phyloP scores from a whole-genome alignment of 164 flowering plant species.

The Vitis vinifera region DNA sequence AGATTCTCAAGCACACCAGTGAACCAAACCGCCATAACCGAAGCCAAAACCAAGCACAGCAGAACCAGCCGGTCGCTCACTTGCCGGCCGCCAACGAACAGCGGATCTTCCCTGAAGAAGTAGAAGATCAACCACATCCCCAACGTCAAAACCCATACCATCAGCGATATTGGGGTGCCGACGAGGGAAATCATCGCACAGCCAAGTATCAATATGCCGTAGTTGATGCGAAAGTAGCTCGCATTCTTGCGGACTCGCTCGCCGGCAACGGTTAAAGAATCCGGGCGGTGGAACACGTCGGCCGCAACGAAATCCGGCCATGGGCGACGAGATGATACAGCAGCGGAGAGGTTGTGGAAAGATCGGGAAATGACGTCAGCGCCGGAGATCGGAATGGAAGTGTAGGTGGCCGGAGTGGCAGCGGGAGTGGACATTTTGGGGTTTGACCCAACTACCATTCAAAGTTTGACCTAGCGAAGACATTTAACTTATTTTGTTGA shows the following conservation, averaged over 20 bases:
- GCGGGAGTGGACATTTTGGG: conserved; percentile 2
- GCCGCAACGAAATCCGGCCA: conserved; percentile 40
- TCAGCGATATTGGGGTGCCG: conserved; percentile 24
- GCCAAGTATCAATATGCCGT: conserved; percentile 17
- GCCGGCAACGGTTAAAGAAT: conserved; percentile 20
- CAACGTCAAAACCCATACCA: conserved; percentile 14
- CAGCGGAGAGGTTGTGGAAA: conserved; percentile 32
- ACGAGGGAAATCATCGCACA: conserved; percentile 23
- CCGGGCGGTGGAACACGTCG: conserved; percentile 25
- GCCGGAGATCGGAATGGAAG: conserved; percentile 46
- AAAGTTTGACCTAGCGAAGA: no score
- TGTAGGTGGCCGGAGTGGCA: conserved; percentile 29
- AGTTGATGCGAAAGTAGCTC: conserved; percentile 31
- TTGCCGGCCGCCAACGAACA: conserved; percentile 30
- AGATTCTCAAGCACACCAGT: conserved; percentile 14
- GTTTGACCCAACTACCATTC: no score
- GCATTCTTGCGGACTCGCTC: conserved; percentile 26
- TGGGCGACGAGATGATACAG: conserved; percentile 42
- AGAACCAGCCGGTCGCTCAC: conserved; percentile 29
- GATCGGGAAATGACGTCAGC: conserved; percentile 43
- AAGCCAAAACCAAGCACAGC: conserved; percentile 10
- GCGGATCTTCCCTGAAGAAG: conserved; percentile 46
- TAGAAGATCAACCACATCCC: conserved; percentile 35
- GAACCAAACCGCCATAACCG: conserved; percentile 21
- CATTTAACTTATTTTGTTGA: no score